A percentile compares a stretch with the other conserved stretches of the same genome.
Conservation (phyloP, 139 green algal genomes). For the Tetratostichococcus sp. region DNA sequence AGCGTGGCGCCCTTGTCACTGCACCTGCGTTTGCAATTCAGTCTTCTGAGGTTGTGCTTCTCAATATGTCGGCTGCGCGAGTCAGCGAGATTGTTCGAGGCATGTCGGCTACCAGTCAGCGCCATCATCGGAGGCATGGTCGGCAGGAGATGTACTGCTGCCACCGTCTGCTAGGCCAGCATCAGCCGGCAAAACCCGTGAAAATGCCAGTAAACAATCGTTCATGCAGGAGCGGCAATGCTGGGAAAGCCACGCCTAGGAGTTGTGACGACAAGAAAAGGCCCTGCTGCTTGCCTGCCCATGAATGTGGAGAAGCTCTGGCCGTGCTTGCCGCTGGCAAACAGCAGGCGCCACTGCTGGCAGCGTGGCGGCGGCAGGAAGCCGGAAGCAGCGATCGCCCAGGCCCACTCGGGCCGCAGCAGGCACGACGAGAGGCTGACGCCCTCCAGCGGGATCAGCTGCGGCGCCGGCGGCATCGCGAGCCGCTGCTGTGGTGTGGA, state of each 20-base stretch:
- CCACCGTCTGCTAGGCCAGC: no score
- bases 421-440: conserved; percentile 1
- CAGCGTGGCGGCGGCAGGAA: conserved; percentile 7
- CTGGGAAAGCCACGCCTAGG: no score
- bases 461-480: neutral
- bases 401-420: conserved; percentile 3
- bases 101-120: no score
- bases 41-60: neutral
- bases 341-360: conserved; percentile 48
- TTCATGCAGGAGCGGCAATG: no score
- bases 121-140: no score
- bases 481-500: neutral
- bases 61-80: no score
- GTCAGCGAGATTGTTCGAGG: no score
- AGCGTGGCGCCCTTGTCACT: conserved; percentile 25
- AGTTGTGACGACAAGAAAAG: no score
- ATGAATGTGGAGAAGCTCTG: conserved; percentile 59
- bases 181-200: no score
- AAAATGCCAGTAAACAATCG: no score
- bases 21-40: neutral
- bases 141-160: no score
- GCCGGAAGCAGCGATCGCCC: conserved; percentile 2
- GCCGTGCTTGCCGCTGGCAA: conserved; percentile 44
- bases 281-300: no score
- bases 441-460: neutral